Conservation (phyloP, 192 early-diverging fungal genomes). For the Globomyces pollinis-pini region DNA sequence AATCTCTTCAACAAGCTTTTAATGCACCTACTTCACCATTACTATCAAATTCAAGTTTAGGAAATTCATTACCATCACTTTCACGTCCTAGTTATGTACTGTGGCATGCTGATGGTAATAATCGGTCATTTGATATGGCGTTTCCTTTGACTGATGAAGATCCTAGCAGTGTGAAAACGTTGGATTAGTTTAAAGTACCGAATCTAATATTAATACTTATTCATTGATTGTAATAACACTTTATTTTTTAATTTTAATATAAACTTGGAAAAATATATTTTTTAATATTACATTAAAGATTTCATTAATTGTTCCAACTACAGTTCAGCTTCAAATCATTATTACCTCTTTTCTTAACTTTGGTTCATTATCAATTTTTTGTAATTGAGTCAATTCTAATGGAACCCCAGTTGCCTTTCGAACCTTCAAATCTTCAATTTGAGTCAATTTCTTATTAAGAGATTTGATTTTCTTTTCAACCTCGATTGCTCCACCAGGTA, state of each 20-base stretch:
- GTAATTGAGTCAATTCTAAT: conserved; percentile 76
- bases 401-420: conserved; percentile 66
- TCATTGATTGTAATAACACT: no score
- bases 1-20: no score
- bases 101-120: background rate
- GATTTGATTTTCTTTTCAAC: conserved; percentile 79
- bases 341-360: background rate
- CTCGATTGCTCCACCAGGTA: conserved; percentile 45
- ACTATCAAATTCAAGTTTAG: no score
- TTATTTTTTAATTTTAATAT: no score
- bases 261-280: no score
- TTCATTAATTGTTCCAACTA: no score
- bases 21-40: no score
- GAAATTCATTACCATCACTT: background rate
- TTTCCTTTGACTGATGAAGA: no score
- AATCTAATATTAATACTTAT: no score
- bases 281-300: no score
- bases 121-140: background rate
- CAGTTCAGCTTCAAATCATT: background rate
- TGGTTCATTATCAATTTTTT: conserved; percentile 60
- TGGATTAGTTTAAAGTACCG: no score
- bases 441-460: conserved; percentile 85
- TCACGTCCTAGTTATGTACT: background rate
- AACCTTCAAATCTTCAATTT: conserved; percentile 79
- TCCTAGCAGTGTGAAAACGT: no score